These are phyloP conservation scores for Papiliotrema terrestris DNA, from an alignment of 1,284 basidiomycete species.

Conservation along the genomic window DNA sequence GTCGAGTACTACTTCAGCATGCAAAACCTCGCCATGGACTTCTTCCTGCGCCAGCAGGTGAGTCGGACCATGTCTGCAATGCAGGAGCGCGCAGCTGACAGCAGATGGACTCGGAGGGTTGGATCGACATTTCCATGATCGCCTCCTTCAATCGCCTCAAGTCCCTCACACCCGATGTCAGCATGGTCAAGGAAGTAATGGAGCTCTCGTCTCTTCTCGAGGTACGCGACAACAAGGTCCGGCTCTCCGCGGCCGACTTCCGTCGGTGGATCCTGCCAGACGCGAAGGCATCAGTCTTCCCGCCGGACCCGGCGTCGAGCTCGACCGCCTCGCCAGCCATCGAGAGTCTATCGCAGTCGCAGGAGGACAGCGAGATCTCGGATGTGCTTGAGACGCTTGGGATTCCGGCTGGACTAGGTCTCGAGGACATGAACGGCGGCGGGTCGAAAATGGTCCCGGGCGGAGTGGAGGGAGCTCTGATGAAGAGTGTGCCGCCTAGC, in stretches of 20 bases:
- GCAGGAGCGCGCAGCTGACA: neutral
- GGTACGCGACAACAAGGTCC: conserved; percentile 62
- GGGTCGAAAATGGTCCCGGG: conserved; percentile 6
- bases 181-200: conserved; percentile 69
- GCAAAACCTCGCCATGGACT: conserved; percentile 79
- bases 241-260: conserved; percentile 61
- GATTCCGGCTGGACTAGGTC: conserved; percentile 2
- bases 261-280: conserved; percentile 68
- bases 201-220: conserved; percentile 66
- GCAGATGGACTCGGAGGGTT: conserved; percentile 85
- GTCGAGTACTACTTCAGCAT: conserved; percentile 85
- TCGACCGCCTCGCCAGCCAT: neutral
- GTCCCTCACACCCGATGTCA: conserved; percentile 62
- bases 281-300: conserved; percentile 49
- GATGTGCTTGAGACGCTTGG: neutral
- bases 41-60: conserved; percentile 72
- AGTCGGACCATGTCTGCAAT: conserved; percentile 12
- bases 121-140: conserved; percentile 75
- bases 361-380: neutral
- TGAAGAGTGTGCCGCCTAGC: conserved; percentile 23
- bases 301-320: conserved; percentile 9
- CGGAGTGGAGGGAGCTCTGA: conserved; percentile 41
- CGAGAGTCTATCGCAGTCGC: neutral
- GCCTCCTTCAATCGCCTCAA: conserved; percentile 83
- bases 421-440: conserved; percentile 5